Conservation (phyloP, 768 basidiomycete genomes). For the Pilatotrama ljubarskyi region DNA sequence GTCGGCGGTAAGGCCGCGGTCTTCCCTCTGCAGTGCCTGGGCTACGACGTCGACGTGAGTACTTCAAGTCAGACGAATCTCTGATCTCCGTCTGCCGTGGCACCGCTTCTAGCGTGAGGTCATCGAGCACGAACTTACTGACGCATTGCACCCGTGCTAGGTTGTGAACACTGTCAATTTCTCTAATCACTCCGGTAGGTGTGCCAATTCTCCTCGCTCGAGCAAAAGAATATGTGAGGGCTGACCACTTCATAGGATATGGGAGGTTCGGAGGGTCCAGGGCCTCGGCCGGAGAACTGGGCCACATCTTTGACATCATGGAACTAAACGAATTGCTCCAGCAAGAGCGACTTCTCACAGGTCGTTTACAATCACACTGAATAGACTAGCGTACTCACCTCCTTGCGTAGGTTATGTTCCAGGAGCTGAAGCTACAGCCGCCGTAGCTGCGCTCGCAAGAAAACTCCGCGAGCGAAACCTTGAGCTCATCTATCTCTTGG, state of each 20-base stretch:
- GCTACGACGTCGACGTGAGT: conserved; percentile 92
- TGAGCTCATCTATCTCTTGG: conserved; percentile 79
- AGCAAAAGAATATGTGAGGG: background rate
- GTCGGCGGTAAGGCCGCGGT: conserved; percentile 85
- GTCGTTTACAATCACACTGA: conserved; percentile 35
- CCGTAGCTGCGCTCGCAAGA: conserved; percentile 60
- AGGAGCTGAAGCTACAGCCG: conserved; percentile 71
- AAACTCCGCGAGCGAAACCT: conserved; percentile 61
- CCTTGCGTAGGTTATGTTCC: conserved; percentile 78
- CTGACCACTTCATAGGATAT: conserved; percentile 61
- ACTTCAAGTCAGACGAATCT: background rate
- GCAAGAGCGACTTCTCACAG: conserved; percentile 78
- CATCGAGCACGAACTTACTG: background rate
- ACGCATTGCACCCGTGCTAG: conserved; percentile 35
- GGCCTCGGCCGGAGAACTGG: conserved; percentile 76
- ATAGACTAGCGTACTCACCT: background rate
- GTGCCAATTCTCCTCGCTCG: background rate
- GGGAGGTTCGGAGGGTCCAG: conserved; percentile 77
- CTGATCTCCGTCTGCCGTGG: background rate
- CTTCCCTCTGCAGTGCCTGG: conserved; percentile 80
- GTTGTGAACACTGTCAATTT: conserved; percentile 92
- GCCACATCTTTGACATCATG: conserved; percentile 70
- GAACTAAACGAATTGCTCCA: conserved; percentile 72
- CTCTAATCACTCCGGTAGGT: conserved; percentile 86
- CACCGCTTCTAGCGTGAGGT: conserved; percentile 9